Evolutionary conservation across 306 rosid genomes (phyloP).

Genomic region (Hippophae tibetana): DNA sequence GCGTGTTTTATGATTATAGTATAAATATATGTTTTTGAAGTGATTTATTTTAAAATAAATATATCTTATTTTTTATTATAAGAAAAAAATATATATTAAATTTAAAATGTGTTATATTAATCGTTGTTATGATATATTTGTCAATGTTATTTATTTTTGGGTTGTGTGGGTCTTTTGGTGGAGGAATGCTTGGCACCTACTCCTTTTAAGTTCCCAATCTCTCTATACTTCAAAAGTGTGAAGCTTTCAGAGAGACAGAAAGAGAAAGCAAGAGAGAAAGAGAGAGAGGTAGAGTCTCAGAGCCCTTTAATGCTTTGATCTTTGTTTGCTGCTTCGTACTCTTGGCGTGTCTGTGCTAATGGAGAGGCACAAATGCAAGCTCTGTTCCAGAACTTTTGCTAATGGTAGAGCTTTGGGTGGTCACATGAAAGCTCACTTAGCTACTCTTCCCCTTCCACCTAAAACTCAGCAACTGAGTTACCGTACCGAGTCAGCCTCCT

Average conservation of each 20-base stretch:
- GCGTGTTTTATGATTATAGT: no score
- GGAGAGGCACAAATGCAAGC: slow-evolving; percentile 87
- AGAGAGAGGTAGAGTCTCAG: slow-evolving; percentile 1
- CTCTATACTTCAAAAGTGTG: slow-evolving; percentile 21
- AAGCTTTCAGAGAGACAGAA: slow-evolving; percentile 9
- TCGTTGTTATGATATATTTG: no score
- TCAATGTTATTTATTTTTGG: slow-evolving; percentile 13
- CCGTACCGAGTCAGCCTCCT: slow-evolving; percentile 14
- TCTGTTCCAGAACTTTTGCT: slow-evolving; percentile 45
- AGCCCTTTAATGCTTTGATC: slow-evolving; percentile 1
- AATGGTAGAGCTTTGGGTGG: slow-evolving; percentile 83
- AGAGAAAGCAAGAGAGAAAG: neutral
- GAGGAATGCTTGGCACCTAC: slow-evolving; percentile 97
- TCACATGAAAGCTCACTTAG: slow-evolving; percentile 83
- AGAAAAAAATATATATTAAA: no score
- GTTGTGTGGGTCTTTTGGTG: slow-evolving; percentile 64
- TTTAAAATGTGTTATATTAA: no score
- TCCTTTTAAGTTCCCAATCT: slow-evolving; percentile 54
- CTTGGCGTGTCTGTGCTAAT: slow-evolving; percentile 19
- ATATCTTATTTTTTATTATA: no score
- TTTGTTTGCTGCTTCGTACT: no score
- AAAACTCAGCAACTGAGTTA: slow-evolving; percentile 21
- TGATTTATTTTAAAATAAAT: no score
- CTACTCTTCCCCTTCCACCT: slow-evolving; percentile 54
- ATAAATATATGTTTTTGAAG: no score